Base-by-base conservation (phyloP, 1,284 basidiomycete species). In the Trametes polyzona region DNA sequence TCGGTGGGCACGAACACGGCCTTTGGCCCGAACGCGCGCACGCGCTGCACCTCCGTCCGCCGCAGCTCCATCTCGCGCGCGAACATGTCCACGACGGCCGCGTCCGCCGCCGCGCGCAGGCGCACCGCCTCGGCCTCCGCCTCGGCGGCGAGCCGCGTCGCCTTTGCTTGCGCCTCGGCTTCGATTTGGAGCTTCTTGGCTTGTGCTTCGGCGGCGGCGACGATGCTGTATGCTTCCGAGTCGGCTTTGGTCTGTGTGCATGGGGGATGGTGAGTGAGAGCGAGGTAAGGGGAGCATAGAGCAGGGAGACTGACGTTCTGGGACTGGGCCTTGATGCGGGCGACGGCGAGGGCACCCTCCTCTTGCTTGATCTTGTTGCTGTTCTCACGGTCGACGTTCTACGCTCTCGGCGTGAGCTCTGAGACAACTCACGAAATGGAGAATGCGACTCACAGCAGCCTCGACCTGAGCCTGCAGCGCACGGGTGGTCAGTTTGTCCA, bases 351-450 rank as follows among this genome's bases (percentile, higher is more conserved):
- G 14, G 86, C 78, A 66, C 90, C 90, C 71, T 92, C 84, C 68
- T 92, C 88, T 65, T 90, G 86, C 72, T 91, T 92, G 65, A 91
- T 86, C 70, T 88, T 88, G 74, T 92, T 92, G 74, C 85, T 88
- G 68, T 92, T 92, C 71, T 92, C 90, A 55, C 90, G 73, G 71
- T 92, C 90, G 49, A 92, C 90, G 62, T 92, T 92, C 83, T 88
- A 56, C 9, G 35, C 3, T 12, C 9, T 9, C 12, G 17, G 7
- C 17, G 35, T 35, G 26, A 48, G 35, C 12, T 11, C n/a, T 29
- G 23, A 8, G 10, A 1, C 7, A 24, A 16, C 4, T 26, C 12
- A 27, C 6, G 29, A 24, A 29, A n/a, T 4, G 33, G 42, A 19
- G 9, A 26, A 36, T n/a, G 43, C 30, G 12, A 77, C 83, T 65